Base-by-base conservation (phyloP, 371 early-diverging fungal species). In the Mortierella sp. region DNA sequence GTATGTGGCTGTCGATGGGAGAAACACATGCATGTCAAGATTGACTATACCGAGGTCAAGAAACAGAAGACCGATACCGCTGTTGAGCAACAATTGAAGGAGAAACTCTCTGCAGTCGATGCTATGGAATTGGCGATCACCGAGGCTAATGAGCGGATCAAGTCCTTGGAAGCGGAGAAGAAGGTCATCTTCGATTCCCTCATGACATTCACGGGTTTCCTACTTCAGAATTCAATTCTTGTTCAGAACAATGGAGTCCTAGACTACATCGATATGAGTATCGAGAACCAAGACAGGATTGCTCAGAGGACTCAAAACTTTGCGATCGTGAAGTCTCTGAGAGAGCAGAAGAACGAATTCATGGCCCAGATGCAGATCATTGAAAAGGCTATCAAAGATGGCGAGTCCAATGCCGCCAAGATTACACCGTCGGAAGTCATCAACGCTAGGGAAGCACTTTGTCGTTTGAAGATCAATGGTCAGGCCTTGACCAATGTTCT, bases 11-110 rank as follows among this genome's bases (percentile, higher is more conserved):
- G 78, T 45, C 31, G 39, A 30, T 70, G 71, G 78, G 57, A 57
- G 48, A 62, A 57, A 42, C 78, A 78, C 64, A 78, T 62, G 67
- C 67, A 66, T 53, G 55, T 78, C 47, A 61, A 26, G n/a, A 65
- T 58, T 43, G 66, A 65, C 48, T 52, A 50, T 39, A 65, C 3
- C 45, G 43, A 50, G 41, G 63, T 62, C 48, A 46, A 39, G 45
- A 61, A 52, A 54, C 57, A 52, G 28, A 54, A 52, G 27, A 50
- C 60, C 31, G 70, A 76, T 31, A 14, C 48, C 14, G 49, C 57
- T 5, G 61, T 71, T 27, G 59, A 79, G 55, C 21, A 63, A 28
- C 46, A 66, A 21, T 54, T 64, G 57, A 39, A 53, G 39, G 55
- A 60, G 60, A 70, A 61, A 41, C 62, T 60, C 41, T 58, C 68